Evolutionary conservation across 1,139 yeast genomes (phyloP).

Genomic region (Yamadazyma oceani): DNA sequence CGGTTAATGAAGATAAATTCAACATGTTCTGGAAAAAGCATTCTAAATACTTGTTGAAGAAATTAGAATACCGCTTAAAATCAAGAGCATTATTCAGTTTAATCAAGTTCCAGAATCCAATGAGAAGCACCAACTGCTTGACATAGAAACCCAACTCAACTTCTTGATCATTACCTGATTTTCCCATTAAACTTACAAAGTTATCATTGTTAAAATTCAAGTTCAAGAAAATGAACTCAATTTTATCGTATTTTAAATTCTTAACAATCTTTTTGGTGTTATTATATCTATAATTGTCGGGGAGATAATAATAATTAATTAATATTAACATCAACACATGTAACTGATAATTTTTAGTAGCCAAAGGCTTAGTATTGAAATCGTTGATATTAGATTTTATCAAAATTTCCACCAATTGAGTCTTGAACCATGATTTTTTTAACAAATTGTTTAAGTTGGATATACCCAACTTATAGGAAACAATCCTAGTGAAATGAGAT

Average conservation of each 20-base stretch:
- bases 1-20: conserved; percentile 1
- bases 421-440: conserved; percentile 32
- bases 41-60: conserved; percentile 36
- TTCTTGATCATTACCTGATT: conserved; percentile 4
- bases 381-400: conserved; percentile 11
- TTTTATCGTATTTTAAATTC: conserved; percentile 23
- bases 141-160: conserved; percentile 17
- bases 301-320: conserved; percentile 30
- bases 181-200: conserved; percentile 13
- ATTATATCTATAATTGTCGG: conserved; percentile 27
- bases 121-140: conserved; percentile 27
- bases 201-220: conserved; percentile 15
- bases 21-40: conserved; percentile 19
- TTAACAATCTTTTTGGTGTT: conserved; percentile 22
- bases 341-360: conserved; percentile 17
- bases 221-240: conserved; percentile 28
- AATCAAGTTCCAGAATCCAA: conserved; percentile 21
- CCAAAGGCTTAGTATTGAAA: conserved; percentile 8
- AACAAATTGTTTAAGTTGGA: conserved; percentile 36
- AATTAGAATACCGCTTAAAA: conserved; percentile 15
- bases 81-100: conserved; percentile 11
- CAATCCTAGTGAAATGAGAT: conserved; percentile 54
- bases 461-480: conserved; percentile 44
- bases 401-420: conserved; percentile 20
- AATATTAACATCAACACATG: conserved; percentile 27